Evolutionary conservation across 805 yeast genomes (phyloP).

Genomic region (Sugiyamaella boreocaroliniensis): DNA sequence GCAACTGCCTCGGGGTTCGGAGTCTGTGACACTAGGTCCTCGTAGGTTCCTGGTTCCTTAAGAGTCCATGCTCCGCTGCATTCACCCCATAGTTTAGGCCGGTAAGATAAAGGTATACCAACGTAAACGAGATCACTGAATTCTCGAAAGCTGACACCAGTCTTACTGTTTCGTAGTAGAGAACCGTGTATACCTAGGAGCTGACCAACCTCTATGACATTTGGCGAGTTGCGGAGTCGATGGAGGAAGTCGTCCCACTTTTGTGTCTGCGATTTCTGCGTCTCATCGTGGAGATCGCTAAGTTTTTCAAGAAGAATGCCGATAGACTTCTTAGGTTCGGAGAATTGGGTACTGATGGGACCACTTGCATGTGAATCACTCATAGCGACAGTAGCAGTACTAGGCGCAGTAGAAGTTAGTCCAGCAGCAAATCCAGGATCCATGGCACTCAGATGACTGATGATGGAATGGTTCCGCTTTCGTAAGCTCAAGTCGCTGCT

Average conservation of each 20-base stretch:
- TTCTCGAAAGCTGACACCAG: conserved; percentile 21
- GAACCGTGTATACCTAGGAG: conserved; percentile 39
- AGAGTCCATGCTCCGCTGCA: conserved; percentile 44
- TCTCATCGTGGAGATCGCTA: conserved; percentile 40
- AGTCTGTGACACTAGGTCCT: conserved; percentile 22
- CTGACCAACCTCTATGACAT: conserved; percentile 18
- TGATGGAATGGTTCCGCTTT: background rate
- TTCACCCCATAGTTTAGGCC: conserved; percentile 48
- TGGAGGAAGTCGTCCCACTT: conserved; percentile 44
- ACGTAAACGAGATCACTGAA: conserved; percentile 34
- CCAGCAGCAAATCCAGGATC: background rate
- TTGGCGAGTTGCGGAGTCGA: background rate
- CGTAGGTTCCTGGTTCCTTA: conserved; percentile 44
- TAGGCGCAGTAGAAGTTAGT: background rate
- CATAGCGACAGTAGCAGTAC: conserved; percentile 2
- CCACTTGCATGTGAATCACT: background rate
- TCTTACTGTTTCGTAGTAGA: conserved; percentile 23
- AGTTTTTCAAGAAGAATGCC: conserved; percentile 33
- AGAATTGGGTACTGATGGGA: background rate
- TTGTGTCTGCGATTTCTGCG: conserved; percentile 34
- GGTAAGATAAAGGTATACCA: conserved; percentile 45
- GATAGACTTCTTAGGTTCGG: conserved; percentile 14
- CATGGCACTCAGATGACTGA: background rate
- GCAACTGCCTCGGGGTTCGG: conserved; percentile 32
- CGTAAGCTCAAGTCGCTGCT: background rate